These are phyloP conservation scores for Diacronema lutheri DNA, from an alignment of 78 protist genomes.

Conservation along the genomic window DNA sequence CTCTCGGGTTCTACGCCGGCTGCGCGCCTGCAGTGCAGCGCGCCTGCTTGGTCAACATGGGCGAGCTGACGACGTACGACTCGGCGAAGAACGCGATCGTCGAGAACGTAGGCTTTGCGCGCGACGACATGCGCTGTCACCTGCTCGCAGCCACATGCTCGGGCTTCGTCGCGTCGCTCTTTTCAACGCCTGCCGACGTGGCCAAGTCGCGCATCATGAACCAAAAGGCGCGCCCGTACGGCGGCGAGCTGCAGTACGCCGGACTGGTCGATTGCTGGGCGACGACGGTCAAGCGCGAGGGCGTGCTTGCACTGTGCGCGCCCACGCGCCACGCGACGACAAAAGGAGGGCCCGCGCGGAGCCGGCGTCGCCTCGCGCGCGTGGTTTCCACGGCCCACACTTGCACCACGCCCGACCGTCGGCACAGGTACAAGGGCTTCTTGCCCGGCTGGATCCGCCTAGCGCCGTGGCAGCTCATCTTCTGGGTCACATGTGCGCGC, in stretches of 20 bases:
- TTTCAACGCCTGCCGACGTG: conserved; percentile 25
- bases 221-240: background rate
- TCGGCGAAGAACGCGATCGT: conserved; percentile 7
- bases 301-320: conserved; percentile 63
- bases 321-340: too few relatives aligned
- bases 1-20: conserved; percentile 17
- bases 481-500: conserved; percentile 8
- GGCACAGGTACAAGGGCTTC: conserved; percentile 56
- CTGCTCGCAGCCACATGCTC: conserved; percentile 1
- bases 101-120: background rate
- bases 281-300: conserved; percentile 52
- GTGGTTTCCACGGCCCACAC: too few relatives aligned
- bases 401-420: too few relatives aligned
- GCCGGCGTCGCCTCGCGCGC: too few relatives aligned
- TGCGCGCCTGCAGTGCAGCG: conserved; percentile 14
- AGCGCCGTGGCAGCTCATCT: conserved; percentile 22
- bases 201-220: conserved; percentile 18
- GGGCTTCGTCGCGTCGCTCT: conserved; percentile 27
- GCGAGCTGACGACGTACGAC: conserved; percentile 39
- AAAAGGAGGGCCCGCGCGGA: too few relatives aligned
- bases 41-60: conserved; percentile 23
- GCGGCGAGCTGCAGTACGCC: background rate
- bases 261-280: conserved; percentile 8
- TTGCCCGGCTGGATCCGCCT: conserved; percentile 22
- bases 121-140: conserved; percentile 11